Percentiles rank a stretch among this genome's conserved stretches.
These are phyloP conservation scores for Parastagonospora avenae DNA, from an alignment of 2,329 filamentous ascomycete species.

Conservation along the genomic window DNA sequence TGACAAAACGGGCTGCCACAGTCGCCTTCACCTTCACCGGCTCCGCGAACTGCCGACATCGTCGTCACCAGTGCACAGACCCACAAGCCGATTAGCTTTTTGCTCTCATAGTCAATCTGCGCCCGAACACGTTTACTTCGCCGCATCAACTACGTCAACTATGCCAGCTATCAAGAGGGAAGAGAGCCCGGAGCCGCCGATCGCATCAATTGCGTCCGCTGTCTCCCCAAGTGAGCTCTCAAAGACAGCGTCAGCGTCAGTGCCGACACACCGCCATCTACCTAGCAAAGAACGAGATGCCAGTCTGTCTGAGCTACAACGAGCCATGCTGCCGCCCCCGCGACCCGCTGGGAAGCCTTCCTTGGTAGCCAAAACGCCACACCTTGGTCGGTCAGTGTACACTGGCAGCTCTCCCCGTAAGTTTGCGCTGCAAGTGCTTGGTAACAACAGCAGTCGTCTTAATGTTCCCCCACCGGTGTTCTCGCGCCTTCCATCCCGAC, in stretches of 20 bases:
- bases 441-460: not conserved
- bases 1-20: too few relatives aligned
- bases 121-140: too few relatives aligned
- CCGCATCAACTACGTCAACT: too few relatives aligned
- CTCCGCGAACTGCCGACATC: too few relatives aligned
- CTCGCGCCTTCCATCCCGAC: conserved; percentile 14
- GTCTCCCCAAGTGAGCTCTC: not conserved
- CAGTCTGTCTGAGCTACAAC: too few relatives aligned
- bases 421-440: not conserved
- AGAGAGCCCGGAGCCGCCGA: conserved; percentile 6
- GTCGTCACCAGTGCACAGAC: too few relatives aligned
- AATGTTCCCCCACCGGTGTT: not conserved
- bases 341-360: not conserved
- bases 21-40: too few relatives aligned
- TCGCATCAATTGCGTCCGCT: not conserved
- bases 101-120: too few relatives aligned
- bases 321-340: not conserved
- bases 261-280: too few relatives aligned
- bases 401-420: conserved; percentile 4
- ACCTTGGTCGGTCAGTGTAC: not conserved
- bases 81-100: too few relatives aligned
- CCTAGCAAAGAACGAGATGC: too few relatives aligned
- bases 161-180: conserved; percentile 16
- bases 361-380: not conserved
- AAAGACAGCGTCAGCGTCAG: too few relatives aligned